These are phyloP conservation scores for Pulveroboletus sp. DNA, from an alignment of 768 basidiomycete genomes.

Conservation along the genomic window DNA sequence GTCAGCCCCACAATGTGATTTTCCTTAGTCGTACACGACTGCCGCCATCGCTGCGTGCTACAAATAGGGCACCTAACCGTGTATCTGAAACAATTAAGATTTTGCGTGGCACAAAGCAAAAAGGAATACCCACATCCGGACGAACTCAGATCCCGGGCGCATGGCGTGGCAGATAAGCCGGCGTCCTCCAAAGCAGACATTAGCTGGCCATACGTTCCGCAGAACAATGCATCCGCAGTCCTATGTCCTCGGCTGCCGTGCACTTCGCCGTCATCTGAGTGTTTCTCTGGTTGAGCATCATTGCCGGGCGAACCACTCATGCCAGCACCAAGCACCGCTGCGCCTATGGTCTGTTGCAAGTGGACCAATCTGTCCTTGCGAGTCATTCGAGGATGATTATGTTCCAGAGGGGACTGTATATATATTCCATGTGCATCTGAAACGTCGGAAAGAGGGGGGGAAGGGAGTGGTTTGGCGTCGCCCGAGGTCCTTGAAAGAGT, in stretches of 20 bases:
- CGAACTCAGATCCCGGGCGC: constrained; percentile 24
- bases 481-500: not conserved
- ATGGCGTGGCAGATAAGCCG: constrained; percentile 34
- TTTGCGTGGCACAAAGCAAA: not conserved
- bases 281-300: not conserved
- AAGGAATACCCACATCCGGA: constrained; percentile 30
- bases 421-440: constrained; percentile 20
- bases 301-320: constrained; percentile 35
- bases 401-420: constrained; percentile 19
- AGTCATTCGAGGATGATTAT: constrained; percentile 1
- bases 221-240: constrained; percentile 33
- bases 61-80: constrained; percentile 40
- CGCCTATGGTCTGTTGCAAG: constrained; percentile 35
- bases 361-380: constrained; percentile 24
- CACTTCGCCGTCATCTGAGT: not conserved
- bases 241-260: constrained; percentile 12
- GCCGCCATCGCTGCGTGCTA: constrained; percentile 30
- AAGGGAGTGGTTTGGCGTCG: constrained; percentile 18
- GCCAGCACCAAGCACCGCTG: constrained; percentile 37
- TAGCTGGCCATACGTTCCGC: constrained; percentile 43
- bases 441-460: constrained; percentile 6
- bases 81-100: constrained; percentile 26
- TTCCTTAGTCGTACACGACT: constrained; percentile 36
- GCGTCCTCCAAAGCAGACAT: constrained; percentile 36
- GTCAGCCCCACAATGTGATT: constrained; percentile 40